Evolutionary conservation across 2,329 filamentous ascomycete species (phyloP).

Genomic region (Chaetoscypha palmicola): DNA sequence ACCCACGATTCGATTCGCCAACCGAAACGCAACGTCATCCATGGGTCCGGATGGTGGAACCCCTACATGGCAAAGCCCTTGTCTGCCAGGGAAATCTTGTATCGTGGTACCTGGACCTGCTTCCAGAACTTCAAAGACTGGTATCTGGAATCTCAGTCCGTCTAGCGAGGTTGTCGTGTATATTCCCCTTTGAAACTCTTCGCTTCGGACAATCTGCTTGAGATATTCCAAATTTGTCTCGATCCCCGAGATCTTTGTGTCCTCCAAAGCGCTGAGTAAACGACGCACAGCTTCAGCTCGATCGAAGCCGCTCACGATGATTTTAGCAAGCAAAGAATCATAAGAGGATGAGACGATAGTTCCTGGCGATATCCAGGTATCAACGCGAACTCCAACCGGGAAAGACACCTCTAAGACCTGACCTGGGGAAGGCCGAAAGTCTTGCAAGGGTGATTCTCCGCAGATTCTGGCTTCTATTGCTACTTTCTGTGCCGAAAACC

Average conservation of each 20-base stretch:
- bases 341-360: conserved; percentile 69
- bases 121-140: conserved; percentile 33
- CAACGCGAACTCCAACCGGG: conserved; percentile 44
- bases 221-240: conserved; percentile 45
- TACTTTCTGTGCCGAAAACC: conserved; percentile 47
- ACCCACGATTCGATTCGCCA: conserved; percentile 54
- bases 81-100: conserved; percentile 37
- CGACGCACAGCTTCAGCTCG: conserved; percentile 57
- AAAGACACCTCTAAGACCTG: conserved; percentile 32
- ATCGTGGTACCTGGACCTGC: conserved; percentile 34
- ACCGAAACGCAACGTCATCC: conserved; percentile 27
- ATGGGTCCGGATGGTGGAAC: conserved; percentile 38
- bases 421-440: conserved; percentile 54
- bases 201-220: conserved; percentile 7
- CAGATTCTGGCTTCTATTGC: conserved; percentile 69
- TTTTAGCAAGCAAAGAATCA: conserved; percentile 69
- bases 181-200: conserved; percentile 29
- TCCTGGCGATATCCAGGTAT: conserved; percentile 62
- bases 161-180: conserved; percentile 33
- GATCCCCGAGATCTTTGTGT: conserved; percentile 45
- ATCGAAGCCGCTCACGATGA: conserved; percentile 55
- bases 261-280: conserved; percentile 51
- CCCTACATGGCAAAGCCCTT: conserved; percentile 33
- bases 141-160: conserved; percentile 25
- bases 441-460: conserved; percentile 58